A percentile compares a stretch with the other conserved stretches of the same genome.
phyloP scores from a whole-genome alignment of 176 grass and related monocot genomes.

The Oryza australiensis region DNA sequence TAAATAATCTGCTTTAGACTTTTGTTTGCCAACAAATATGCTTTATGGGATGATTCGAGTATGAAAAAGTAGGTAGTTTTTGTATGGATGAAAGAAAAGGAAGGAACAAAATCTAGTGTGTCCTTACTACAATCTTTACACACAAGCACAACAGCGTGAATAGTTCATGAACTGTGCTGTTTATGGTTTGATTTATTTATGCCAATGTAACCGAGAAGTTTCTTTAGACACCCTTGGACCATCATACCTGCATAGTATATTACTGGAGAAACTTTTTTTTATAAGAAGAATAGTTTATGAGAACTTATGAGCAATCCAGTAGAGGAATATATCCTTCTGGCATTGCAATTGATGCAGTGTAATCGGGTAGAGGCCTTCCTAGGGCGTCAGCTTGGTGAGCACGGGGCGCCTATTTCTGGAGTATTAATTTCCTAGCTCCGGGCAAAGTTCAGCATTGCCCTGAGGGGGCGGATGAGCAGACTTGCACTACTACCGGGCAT shows the following conservation, averaged over 20 bases:
- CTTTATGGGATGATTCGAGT: background rate
- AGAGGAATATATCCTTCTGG: background rate
- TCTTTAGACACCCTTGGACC: background rate
- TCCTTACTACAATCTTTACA: conserved; percentile 11
- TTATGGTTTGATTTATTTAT: background rate
- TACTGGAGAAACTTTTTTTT: no score
- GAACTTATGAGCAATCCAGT: background rate
- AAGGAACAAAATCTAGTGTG: conserved; percentile 13
- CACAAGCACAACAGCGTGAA: background rate
- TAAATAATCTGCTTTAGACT: background rate
- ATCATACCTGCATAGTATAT: background rate
- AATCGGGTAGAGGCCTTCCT: no score
- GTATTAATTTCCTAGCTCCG: no score
- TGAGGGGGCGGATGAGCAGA: no score
- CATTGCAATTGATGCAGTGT: conserved; percentile 55
- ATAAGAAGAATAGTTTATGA: background rate
- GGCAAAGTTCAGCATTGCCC: no score
- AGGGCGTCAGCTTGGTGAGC: no score
- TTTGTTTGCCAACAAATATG: background rate
- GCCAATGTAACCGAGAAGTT: background rate
- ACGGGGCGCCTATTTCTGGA: no score
- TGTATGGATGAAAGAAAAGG: conserved; percentile 25
- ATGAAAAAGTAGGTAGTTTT: conserved; percentile 9
- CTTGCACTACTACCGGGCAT: no score
- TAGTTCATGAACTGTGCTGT: background rate